Evolutionary conservation across 331 rosid genomes (phyloP).

Genomic region (Malus hybrid): DNA sequence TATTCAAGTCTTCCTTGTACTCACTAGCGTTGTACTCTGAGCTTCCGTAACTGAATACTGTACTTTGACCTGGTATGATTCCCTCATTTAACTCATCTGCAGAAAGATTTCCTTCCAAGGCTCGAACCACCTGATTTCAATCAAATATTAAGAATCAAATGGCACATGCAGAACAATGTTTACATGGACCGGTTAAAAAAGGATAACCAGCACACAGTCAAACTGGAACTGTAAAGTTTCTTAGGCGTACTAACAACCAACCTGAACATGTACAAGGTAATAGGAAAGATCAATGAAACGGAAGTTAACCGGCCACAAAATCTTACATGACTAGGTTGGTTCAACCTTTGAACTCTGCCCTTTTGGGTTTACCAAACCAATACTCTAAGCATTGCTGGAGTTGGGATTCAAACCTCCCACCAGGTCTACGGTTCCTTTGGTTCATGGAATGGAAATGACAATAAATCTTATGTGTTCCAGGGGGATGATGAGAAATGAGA

Average conservation of each 20-base stretch:
- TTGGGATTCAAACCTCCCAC: background rate
- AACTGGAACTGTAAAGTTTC: background rate
- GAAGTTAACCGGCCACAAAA: background rate
- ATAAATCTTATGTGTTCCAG: background rate
- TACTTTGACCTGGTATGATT: conserved; percentile 34
- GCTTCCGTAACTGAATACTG: conserved; percentile 26
- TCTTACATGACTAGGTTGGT: background rate
- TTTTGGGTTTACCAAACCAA: background rate
- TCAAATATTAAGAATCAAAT: background rate
- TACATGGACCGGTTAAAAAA: too few species aligned
- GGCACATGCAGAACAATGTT: background rate
- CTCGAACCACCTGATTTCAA: conserved; percentile 34
- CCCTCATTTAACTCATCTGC: conserved; percentile 36
- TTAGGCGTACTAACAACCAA: background rate
- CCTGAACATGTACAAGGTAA: background rate
- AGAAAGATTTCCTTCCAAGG: conserved; percentile 39
- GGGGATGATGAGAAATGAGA: background rate
- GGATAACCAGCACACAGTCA: background rate
- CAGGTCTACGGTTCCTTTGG: background rate
- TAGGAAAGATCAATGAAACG: background rate
- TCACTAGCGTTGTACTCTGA: conserved; percentile 21
- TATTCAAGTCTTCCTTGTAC: conserved; percentile 37
- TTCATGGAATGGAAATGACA: background rate
- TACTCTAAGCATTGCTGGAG: background rate
- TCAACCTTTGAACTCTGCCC: background rate